A percentile compares a stretch with the other conserved stretches of the same genome.
phyloP scores from a whole-genome alignment of 768 basidiomycete genomes.

The Lactifluus echinatus region DNA sequence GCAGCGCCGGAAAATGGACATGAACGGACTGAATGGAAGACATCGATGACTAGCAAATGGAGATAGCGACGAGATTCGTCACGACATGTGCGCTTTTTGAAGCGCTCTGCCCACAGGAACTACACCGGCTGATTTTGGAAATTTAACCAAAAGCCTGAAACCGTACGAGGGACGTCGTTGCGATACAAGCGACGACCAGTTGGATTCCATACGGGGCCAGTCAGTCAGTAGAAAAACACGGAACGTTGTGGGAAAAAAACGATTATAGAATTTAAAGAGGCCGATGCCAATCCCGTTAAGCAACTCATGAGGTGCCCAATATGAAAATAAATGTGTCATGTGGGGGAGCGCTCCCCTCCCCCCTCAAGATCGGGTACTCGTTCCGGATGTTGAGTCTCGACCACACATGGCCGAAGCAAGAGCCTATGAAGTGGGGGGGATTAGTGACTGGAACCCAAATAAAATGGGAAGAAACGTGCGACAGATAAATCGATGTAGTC shows the following conservation, averaged over 20 bases:
- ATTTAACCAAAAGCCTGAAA: conserved; percentile 8
- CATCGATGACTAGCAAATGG: conserved; percentile 18
- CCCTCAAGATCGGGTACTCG: neutral
- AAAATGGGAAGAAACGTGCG: conserved; percentile 3
- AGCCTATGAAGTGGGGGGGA: neutral
- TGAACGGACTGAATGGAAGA: conserved; percentile 18
- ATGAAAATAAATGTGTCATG: neutral
- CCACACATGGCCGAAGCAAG: conserved; percentile 5
- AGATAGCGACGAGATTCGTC: conserved; percentile 10
- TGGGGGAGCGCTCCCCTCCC: neutral
- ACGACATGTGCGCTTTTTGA: conserved; percentile 11
- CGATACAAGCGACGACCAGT: neutral
- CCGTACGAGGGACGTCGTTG: neutral
- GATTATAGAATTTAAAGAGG: neutral
- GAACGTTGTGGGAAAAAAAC: neutral
- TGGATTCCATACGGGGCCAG: neutral
- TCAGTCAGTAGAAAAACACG: conserved; percentile 1
- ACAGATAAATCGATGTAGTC: neutral
- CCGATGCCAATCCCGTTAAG: conserved; percentile 1
- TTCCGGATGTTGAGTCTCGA: neutral
- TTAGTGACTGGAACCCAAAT: neutral
- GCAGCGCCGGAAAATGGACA: conserved; percentile 29
- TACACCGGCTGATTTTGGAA: conserved; percentile 3
- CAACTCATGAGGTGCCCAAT: neutral
- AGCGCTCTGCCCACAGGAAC: conserved; percentile 4